phyloP scores from a whole-genome alignment of 2,329 filamentous ascomycete species.

The Sarocladiaceae sp. region DNA sequence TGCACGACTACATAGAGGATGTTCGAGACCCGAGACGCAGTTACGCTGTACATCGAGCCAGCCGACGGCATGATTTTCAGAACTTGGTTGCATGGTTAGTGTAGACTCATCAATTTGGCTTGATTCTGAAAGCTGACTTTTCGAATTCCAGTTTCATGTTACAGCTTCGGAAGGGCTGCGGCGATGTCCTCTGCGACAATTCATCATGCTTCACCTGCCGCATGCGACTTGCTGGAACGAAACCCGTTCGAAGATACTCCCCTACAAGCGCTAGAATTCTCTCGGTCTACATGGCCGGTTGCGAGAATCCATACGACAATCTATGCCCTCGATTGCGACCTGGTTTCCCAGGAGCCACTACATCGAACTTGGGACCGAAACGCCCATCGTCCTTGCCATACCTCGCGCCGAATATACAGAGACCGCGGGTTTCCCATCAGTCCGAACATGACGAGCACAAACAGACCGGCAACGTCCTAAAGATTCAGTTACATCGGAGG shows the following conservation, averaged over 20 bases:
- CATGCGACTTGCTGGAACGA: slow-evolving; percentile 60
- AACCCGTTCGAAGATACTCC: slow-evolving; percentile 74
- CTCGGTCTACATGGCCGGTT: slow-evolving; percentile 74
- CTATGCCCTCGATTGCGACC: slow-evolving; percentile 55
- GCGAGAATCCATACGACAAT: slow-evolving; percentile 68
- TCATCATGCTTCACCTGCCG: slow-evolving; percentile 79
- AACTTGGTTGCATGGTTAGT: slow-evolving; percentile 45
- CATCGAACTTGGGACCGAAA: background rate
- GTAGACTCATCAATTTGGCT: background rate
- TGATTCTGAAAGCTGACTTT: background rate
- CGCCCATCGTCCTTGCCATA: background rate
- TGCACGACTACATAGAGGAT: slow-evolving; percentile 50
- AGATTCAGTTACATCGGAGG: background rate
- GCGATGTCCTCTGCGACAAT: slow-evolving; percentile 62
- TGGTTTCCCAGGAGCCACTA: background rate
- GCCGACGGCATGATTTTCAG: slow-evolving; percentile 61
- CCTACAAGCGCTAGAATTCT: slow-evolving; percentile 76
- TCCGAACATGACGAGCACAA: background rate
- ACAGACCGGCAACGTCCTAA: background rate
- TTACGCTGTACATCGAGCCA: slow-evolving; percentile 57
- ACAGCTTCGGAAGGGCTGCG: slow-evolving; percentile 81
- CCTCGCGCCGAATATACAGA: background rate
- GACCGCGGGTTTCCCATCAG: background rate
- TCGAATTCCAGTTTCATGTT: slow-evolving; percentile 59
- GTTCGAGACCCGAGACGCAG: slow-evolving; percentile 59